These are phyloP conservation scores for Penicillium sp. DNA, from an alignment of 2,329 filamentous ascomycete species.

Conservation along the genomic window DNA sequence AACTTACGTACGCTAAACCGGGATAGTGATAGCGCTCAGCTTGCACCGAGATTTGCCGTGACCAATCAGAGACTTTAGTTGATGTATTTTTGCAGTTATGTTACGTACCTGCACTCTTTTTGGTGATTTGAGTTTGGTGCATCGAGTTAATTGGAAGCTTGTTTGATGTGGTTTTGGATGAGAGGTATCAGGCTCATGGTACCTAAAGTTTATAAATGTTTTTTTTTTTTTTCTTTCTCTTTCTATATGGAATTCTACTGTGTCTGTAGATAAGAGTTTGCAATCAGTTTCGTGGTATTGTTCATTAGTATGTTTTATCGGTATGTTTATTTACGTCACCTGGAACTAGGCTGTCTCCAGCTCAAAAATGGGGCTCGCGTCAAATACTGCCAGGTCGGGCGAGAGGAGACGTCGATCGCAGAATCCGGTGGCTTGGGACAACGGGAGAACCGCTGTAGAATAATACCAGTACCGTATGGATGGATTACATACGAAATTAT, in stretches of 20 bases:
- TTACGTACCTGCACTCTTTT: background rate
- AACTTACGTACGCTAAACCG: constrained; percentile 13
- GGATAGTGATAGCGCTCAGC: background rate
- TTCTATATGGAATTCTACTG: too few species aligned
- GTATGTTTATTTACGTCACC: background rate
- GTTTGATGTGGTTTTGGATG: background rate
- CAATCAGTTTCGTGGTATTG: background rate
- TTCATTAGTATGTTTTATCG: background rate
- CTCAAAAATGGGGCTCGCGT: constrained; percentile 11
- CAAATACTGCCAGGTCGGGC: constrained; percentile 9
- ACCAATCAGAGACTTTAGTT: constrained; percentile 11
- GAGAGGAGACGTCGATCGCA: constrained; percentile 17
- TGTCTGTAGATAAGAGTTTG: too few species aligned
- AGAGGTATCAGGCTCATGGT: background rate
- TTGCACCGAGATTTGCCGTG: constrained; percentile 26
- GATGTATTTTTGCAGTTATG: background rate
- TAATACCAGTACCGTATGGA: background rate
- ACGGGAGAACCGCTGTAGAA: constrained; percentile 12
- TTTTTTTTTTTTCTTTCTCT: background rate
- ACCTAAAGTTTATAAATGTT: background rate
- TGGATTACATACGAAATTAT: too few species aligned
- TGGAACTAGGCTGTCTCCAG: background rate
- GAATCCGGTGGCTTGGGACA: constrained; percentile 19
- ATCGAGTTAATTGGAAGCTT: background rate
- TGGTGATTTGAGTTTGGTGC: background rate